Conservation (phyloP, 2,329 filamentous ascomycete species). For the Basipetospora chlamydospora region DNA sequence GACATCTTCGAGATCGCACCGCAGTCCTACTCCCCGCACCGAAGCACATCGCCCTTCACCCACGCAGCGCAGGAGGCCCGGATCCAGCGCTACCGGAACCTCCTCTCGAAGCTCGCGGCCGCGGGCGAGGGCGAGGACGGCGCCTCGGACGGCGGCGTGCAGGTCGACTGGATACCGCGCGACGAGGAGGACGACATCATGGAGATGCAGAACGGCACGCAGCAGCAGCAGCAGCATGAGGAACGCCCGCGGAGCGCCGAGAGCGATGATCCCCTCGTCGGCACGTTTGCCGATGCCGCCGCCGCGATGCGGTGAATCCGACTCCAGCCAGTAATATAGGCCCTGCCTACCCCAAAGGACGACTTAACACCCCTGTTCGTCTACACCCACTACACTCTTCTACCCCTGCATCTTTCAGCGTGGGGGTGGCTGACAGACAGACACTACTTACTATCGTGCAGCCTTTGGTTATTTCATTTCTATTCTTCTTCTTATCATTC, state of each 20-base stretch:
- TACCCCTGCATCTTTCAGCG: no score
- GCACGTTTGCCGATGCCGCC: slow-evolving; percentile 46
- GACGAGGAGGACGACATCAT: slow-evolving; percentile 31
- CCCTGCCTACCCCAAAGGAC: no score
- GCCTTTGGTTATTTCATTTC: no score
- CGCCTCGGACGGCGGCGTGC: slow-evolving; percentile 23
- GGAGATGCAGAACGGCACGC: slow-evolving; percentile 17
- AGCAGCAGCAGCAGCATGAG: no score
- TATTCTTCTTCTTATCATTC: no score
- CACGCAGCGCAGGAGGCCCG: slow-evolving; percentile 41
- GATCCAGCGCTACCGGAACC: slow-evolving; percentile 43
- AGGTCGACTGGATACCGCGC: slow-evolving; percentile 37
- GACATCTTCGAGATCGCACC: slow-evolving; percentile 53
- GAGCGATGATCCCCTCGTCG: slow-evolving; percentile 31
- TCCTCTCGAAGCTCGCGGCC: slow-evolving; percentile 42
- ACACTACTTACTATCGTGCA: no score
- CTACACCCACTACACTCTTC: no score
- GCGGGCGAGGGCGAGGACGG: slow-evolving; percentile 22
- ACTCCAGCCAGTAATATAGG: background rate
- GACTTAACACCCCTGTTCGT: background rate
- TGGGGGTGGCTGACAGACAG: no score
- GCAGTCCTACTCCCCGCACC: slow-evolving; percentile 25
- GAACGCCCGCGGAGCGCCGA: no score
- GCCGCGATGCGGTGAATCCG: slow-evolving; percentile 29
- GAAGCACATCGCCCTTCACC: slow-evolving; percentile 24